These are phyloP conservation scores for Boletus insuetus DNA, from an alignment of 768 basidiomycete species.

Conservation along the genomic window DNA sequence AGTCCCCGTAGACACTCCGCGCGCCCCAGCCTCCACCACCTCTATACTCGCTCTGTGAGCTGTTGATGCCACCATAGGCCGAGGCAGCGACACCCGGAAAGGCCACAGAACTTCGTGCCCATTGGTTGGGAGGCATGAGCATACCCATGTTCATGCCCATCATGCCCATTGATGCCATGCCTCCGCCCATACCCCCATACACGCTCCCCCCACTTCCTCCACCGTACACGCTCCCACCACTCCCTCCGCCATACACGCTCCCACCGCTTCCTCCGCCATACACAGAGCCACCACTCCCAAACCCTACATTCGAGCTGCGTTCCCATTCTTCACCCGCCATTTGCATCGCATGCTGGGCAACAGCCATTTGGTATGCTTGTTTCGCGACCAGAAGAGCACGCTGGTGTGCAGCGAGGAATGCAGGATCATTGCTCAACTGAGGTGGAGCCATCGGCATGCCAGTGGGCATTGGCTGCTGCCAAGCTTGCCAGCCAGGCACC, in stretches of 20 bases:
- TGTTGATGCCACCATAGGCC: constrained; percentile 53
- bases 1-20: constrained; percentile 70
- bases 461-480: constrained; percentile 29
- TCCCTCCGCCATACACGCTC: constrained; percentile 46
- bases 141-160: constrained; percentile 39
- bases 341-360: constrained; percentile 87
- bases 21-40: constrained; percentile 50
- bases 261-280: constrained; percentile 40
- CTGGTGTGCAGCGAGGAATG: constrained; percentile 73
- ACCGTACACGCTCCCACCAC: constrained; percentile 33
- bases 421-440: constrained; percentile 48
- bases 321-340: constrained; percentile 93
- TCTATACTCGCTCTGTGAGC: constrained; percentile 65
- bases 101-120: constrained; percentile 46
- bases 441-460: constrained; percentile 38
- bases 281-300: constrained; percentile 35
- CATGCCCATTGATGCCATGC: constrained; percentile 40
- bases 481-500: constrained; percentile 36
- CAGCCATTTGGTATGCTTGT: constrained; percentile 86
- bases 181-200: constrained; percentile 39
- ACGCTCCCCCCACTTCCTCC: constrained; percentile 43
- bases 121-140: constrained; percentile 37
- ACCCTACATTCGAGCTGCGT: constrained; percentile 59
- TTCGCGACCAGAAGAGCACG: constrained; percentile 86
- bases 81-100: constrained; percentile 50